Base-by-base conservation (phyloP, 805 yeast species). In the Spathaspora passalidarum region DNA sequence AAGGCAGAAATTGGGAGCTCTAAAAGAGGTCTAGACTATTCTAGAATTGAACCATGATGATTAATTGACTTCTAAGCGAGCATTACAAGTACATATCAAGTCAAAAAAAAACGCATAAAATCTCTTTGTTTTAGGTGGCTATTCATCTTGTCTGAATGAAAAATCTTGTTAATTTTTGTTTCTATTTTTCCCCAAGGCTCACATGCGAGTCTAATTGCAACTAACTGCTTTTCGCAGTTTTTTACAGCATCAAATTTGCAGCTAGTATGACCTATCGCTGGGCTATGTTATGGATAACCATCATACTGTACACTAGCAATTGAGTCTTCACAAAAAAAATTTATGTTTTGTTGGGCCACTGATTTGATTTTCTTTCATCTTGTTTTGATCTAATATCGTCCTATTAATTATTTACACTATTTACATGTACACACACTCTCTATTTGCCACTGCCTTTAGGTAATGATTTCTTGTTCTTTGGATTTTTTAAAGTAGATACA, bases 401-500 rank as follows among this genome's bases (percentile, higher is more conserved):
- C 2, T 5, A 13, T 32, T 32, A 14, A 2, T 13, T 11, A 37
- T 37, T 16, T 19, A 37, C 19, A 11, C 10, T 37, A 37, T n/a
- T 37, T 20, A 14, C 21, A 37, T 11, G 29, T 17, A 32, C 46
- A 7, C 6, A 17, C 14, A 21, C 19, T 29, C 16, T 23, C 32
- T 18, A 32, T 34, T 37, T n/a, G n/a, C n/a, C n/a, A 4, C 36
- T 35, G 2, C 32, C 43, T 9, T 29, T 34, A 5, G 45, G 45
- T 37, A 42, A 36, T 35, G 13, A 10, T 13, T 43, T 42, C 16
- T 18, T 37, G 4, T 20, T 29, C 44, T 26, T 46, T 46, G 18
- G 32, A 41, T 8, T 43, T 9, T 14, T 42, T 38, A 32, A 48
- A 42, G n/a, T 32, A 14, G 25, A 48, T n/a, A 60, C 61, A 45